phyloP scores from a whole-genome alignment of 305 asterid species.

The Rubia peregrina region DNA sequence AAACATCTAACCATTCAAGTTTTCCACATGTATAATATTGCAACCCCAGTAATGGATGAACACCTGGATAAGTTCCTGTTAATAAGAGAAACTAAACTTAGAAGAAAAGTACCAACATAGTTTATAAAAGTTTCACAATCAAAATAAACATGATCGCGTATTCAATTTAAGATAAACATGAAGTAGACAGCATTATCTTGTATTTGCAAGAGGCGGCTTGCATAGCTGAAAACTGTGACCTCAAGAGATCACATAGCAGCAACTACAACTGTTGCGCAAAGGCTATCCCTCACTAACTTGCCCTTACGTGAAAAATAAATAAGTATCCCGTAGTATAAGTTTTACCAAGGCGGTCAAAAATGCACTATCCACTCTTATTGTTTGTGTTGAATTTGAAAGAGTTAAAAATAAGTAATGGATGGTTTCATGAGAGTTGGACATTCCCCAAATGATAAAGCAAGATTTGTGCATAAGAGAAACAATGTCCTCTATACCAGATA shows the following conservation, averaged over 20 bases:
- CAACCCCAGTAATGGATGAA: constrained; percentile 83
- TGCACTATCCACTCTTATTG: too few species aligned
- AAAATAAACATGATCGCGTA: not conserved
- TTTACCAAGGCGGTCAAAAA: too few species aligned
- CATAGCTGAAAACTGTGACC: not conserved
- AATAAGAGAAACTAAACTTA: constrained; percentile 6
- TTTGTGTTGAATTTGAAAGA: too few species aligned
- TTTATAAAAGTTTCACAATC: not conserved
- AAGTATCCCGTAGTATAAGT: too few species aligned
- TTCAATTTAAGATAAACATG: not conserved
- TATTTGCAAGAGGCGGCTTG: too few species aligned
- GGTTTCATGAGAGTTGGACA: too few species aligned
- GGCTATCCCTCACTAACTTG: too few species aligned
- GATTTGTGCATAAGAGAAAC: not conserved
- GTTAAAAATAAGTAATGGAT: too few species aligned
- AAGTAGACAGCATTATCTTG: not conserved
- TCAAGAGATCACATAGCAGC: not conserved
- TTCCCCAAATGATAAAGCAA: too few species aligned
- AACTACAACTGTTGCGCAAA: not conserved
- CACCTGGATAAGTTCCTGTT: constrained; percentile 71
- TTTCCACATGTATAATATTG: constrained; percentile 82
- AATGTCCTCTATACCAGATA: not conserved
- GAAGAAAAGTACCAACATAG: constrained; percentile 1
- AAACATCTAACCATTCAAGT: constrained; percentile 72
- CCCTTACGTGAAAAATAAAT: too few species aligned